phyloP scores from a whole-genome alignment of 192 early-diverging fungal genomes.

The Diversispora eburnea region DNA sequence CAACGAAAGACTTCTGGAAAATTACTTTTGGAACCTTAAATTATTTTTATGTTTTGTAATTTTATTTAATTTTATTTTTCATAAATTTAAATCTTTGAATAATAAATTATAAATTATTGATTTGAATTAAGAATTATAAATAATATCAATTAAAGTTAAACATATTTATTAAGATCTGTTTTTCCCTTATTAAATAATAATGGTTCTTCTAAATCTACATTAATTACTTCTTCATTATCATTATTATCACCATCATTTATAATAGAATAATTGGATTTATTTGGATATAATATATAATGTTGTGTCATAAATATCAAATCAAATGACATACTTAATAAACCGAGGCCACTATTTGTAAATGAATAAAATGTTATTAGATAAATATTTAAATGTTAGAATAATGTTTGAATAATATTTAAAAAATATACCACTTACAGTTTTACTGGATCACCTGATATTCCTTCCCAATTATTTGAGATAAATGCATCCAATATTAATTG shows the following conservation, averaged over 20 bases:
- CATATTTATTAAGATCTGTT: too few relatives aligned
- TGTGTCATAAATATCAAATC: slow-evolving; percentile 81
- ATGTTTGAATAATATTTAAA: not conserved
- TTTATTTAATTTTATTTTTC: too few relatives aligned
- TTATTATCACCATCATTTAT: not conserved
- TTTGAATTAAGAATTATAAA: too few relatives aligned
- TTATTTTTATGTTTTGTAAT: too few relatives aligned
- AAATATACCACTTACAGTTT: slow-evolving; percentile 53
- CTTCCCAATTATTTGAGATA: slow-evolving; percentile 57
- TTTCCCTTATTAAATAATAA: too few relatives aligned
- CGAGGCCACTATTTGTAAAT: slow-evolving; percentile 56
- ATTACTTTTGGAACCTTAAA: slow-evolving; percentile 46
- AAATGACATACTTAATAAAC: slow-evolving; percentile 74
- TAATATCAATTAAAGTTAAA: too few relatives aligned
- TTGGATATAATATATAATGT: slow-evolving; percentile 74
- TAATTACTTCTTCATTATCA: too few relatives aligned
- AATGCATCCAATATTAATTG: slow-evolving; percentile 77
- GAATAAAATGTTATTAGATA: not conserved
- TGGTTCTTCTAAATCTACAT: too few relatives aligned
- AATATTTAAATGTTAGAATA: not conserved
- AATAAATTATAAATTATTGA: too few relatives aligned
- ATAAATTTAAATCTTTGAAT: too few relatives aligned
- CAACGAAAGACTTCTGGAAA: slow-evolving; percentile 70
- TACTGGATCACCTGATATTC: slow-evolving; percentile 57
- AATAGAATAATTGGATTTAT: slow-evolving; percentile 32